Conservation (phyloP, 768 basidiomycete genomes). For the Pleurotus citrinopileatus region DNA sequence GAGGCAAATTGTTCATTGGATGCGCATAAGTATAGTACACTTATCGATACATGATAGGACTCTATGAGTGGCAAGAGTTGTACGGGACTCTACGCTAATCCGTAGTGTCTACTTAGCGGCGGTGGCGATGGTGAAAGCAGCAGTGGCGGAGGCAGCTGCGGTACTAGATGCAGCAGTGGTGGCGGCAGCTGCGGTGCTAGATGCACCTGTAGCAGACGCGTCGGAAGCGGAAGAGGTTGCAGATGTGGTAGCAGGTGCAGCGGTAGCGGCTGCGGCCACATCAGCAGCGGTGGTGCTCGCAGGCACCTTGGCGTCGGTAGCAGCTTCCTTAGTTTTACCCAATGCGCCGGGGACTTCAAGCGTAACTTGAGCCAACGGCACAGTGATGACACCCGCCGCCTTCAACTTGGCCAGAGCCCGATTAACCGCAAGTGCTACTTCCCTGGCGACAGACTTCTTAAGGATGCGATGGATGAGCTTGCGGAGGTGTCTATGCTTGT, state of each 20-base stretch:
- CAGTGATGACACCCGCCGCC: background rate
- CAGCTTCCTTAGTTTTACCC: background rate
- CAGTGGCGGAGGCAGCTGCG: background rate
- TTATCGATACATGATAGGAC: too few relatives aligned
- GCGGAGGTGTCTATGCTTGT: background rate
- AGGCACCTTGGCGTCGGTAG: background rate
- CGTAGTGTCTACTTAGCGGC: too few relatives aligned
- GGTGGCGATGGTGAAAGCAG: background rate
- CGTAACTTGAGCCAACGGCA: background rate
- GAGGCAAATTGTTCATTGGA: too few relatives aligned
- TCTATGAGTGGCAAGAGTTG: too few relatives aligned
- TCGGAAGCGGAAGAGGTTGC: background rate
- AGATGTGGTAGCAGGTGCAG: background rate
- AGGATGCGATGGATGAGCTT: background rate
- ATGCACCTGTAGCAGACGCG: background rate
- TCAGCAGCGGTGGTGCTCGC: too few relatives aligned
- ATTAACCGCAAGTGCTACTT: background rate
- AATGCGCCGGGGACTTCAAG: background rate
- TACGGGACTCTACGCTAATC: too few relatives aligned
- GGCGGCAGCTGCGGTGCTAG: background rate
- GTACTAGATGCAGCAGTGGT: background rate
- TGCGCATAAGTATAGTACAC: too few relatives aligned
- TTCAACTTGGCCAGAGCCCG: background rate
- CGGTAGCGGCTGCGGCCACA: background rate
- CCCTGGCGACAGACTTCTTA: background rate